Conservation (phyloP, 2,329 filamentous ascomycete species). For the Lachnellula subtilissima region DNA sequence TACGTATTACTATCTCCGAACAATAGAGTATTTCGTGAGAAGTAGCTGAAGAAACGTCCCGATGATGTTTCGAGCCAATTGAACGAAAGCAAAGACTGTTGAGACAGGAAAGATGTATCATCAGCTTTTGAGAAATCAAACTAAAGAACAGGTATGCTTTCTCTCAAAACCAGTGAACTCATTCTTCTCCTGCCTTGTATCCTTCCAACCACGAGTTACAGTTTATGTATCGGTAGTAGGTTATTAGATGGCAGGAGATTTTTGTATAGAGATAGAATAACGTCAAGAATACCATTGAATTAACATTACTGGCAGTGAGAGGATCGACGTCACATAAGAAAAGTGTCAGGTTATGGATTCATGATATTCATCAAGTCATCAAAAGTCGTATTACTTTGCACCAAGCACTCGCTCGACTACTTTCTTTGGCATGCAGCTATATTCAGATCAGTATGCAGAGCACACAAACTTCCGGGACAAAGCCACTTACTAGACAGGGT, state of each 20-base stretch:
- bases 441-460: slow-evolving; percentile 13
- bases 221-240: slow-evolving; percentile 42
- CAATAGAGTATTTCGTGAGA: too few species aligned
- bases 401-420: slow-evolving; percentile 57
- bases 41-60: too few species aligned
- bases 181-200: slow-evolving; percentile 68
- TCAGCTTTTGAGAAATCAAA: slow-evolving; percentile 19
- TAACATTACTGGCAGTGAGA: neutral
- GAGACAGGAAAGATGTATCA: slow-evolving; percentile 7
- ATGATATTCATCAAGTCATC: neutral
- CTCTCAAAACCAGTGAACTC: slow-evolving; percentile 37
- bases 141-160: slow-evolving; percentile 23
- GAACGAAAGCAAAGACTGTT: too few species aligned
- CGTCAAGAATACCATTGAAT: neutral
- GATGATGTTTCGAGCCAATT: too few species aligned
- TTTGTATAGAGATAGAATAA: neutral
- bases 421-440: slow-evolving; percentile 66
- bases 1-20: too few species aligned
- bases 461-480: neutral
- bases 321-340: neutral
- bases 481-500: slow-evolving; percentile 71
- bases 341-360: neutral
- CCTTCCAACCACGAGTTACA: slow-evolving; percentile 49
- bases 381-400: slow-evolving; percentile 23
- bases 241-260: slow-evolving; percentile 67